These are phyloP conservation scores for Cystobasidium slooffiae DNA, from an alignment of 1,284 basidiomycete species.

Conservation along the genomic window DNA sequence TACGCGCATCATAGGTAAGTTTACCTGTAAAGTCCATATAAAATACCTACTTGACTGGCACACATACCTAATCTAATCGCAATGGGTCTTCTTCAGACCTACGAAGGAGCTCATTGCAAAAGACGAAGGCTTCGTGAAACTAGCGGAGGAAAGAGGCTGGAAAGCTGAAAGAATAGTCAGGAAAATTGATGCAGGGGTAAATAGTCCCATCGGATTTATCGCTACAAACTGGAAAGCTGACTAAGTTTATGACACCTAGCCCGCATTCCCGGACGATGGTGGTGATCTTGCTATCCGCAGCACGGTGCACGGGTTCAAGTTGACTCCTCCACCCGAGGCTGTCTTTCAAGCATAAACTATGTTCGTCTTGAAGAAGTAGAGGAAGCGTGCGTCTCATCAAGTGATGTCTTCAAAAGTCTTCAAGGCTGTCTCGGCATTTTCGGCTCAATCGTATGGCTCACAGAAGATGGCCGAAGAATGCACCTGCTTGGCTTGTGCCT, in stretches of 20 bases:
- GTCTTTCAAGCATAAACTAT: not conserved
- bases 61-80: too few species aligned
- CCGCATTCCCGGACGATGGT: slow-evolving; percentile 53
- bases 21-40: too few species aligned
- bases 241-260: slow-evolving; percentile 40
- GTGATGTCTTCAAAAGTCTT: too few species aligned
- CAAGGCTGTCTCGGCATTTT: too few species aligned
- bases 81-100: slow-evolving; percentile 33
- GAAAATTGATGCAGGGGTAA: slow-evolving; percentile 56
- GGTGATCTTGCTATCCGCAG: slow-evolving; percentile 49
- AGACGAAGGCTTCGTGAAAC: slow-evolving; percentile 79
- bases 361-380: not conserved
- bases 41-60: not conserved
- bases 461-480: too few species aligned
- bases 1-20: slow-evolving; percentile 84
- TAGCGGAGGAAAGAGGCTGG: slow-evolving; percentile 74
- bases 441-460: too few species aligned
- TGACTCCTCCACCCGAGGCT: slow-evolving; percentile 23
- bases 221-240: not conserved
- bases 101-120: slow-evolving; percentile 67
- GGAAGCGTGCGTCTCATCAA: too few species aligned
- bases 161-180: slow-evolving; percentile 72
- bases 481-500: too few species aligned
- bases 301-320: slow-evolving; percentile 51
- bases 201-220: not conserved